A percentile compares a stretch with the other conserved stretches of the same genome.
Evolutionary conservation across 495 filamentous ascomycete genomes (phyloP).

Genomic region (Pyrenula aspistea): DNA sequence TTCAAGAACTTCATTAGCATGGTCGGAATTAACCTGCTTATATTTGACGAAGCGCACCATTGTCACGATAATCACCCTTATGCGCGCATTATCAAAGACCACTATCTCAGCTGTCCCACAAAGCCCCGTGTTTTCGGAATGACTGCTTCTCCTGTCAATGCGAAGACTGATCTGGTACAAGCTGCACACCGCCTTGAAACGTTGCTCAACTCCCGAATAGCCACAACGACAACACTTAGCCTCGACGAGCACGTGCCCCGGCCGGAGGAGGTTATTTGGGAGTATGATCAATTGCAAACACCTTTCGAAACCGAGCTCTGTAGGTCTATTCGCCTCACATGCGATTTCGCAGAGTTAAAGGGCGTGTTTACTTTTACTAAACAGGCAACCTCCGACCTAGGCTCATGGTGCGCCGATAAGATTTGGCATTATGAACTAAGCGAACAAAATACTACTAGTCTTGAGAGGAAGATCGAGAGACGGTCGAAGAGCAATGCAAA

Average conservation of each 20-base stretch:
- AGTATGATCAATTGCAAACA: conserved; percentile 37
- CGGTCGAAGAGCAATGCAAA: background rate
- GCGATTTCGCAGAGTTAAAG: conserved; percentile 41
- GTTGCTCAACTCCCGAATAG: conserved; percentile 69
- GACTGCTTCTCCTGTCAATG: conserved; percentile 96
- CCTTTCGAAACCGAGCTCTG: conserved; percentile 55
- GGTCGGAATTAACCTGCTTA: conserved; percentile 73
- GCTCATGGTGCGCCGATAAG: conserved; percentile 77
- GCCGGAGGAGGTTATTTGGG: conserved; percentile 47
- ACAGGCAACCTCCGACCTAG: conserved; percentile 54
- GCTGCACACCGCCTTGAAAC: conserved; percentile 65
- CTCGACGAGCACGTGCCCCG: conserved; percentile 45
- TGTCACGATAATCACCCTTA: conserved; percentile 92
- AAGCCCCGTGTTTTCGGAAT: conserved; percentile 86
- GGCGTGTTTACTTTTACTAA: conserved; percentile 46
- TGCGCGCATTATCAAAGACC: conserved; percentile 81
- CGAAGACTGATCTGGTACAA: conserved; percentile 53
- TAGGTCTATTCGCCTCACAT: conserved; percentile 41
- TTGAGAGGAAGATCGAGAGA: conserved; percentile 42
- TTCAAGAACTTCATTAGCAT: conserved; percentile 72
- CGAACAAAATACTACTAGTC: conserved; percentile 49
- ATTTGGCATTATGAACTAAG: conserved; percentile 64
- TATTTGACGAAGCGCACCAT: conserved; percentile 96
- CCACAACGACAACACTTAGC: conserved; percentile 59
- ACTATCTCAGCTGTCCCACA: conserved; percentile 41